Evolutionary conservation across 331 rosid genomes (phyloP).

Genomic region (Rosa hybrid): DNA sequence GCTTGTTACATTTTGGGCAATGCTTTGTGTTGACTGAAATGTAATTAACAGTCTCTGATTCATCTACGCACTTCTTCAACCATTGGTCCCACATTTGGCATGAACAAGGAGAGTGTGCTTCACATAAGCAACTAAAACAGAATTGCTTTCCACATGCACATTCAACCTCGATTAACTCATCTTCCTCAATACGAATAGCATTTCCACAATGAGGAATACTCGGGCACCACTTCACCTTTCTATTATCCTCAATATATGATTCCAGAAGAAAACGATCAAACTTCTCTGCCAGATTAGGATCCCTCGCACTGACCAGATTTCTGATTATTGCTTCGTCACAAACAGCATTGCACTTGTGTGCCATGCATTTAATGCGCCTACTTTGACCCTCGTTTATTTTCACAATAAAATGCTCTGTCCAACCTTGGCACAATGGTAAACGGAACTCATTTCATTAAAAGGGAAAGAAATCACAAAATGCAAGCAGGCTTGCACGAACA

Average conservation of each 20-base stretch:
- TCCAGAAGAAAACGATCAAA: constrained; percentile 50
- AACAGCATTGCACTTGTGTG: constrained; percentile 34
- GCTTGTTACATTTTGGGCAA: constrained; percentile 44
- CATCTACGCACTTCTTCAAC: constrained; percentile 38
- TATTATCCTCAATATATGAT: constrained; percentile 48
- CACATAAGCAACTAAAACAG: constrained; percentile 40
- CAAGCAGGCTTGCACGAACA: background rate
- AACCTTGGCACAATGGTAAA: constrained; percentile 28
- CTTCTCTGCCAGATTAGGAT: constrained; percentile 35
- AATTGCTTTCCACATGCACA: constrained; percentile 43
- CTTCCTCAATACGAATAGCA: constrained; percentile 36
- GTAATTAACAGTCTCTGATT: constrained; percentile 37
- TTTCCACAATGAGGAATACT: constrained; percentile 50
- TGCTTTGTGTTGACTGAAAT: constrained; percentile 37
- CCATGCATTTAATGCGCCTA: constrained; percentile 48
- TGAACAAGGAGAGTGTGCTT: constrained; percentile 47
- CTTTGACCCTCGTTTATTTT: constrained; percentile 48
- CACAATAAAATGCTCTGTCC: constrained; percentile 45
- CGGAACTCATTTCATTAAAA: background rate
- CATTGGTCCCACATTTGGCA: constrained; percentile 41
- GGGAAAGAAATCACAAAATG: background rate
- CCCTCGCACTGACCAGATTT: constrained; percentile 33
- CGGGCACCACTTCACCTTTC: constrained; percentile 46
- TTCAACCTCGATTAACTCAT: constrained; percentile 39
- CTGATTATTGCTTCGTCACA: constrained; percentile 43